Evolutionary conservation across 345 rosid genomes (phyloP).

Genomic region (Eucalyptus regnans): DNA sequence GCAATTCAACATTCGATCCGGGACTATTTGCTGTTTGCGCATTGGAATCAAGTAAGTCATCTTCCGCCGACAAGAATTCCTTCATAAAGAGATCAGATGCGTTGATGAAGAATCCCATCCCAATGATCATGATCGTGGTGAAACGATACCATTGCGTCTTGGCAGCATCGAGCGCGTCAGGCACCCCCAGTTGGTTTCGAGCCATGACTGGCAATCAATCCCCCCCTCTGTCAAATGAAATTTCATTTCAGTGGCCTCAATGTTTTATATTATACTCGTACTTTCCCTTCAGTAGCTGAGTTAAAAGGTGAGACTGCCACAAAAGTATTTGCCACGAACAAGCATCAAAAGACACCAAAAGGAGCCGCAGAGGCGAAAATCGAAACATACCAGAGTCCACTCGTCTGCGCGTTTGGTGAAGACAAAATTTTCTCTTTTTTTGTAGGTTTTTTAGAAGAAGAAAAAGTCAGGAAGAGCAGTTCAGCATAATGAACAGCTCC

Average conservation of each 20-base stretch:
- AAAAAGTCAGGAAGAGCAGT: too few species aligned
- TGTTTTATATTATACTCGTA: not conserved
- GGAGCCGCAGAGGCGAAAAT: not conserved
- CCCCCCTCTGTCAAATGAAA: not conserved
- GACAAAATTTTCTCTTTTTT: too few species aligned
- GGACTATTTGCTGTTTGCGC: too few species aligned
- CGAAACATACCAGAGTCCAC: not conserved
- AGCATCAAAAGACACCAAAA: not conserved
- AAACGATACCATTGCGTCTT: conserved; percentile 54
- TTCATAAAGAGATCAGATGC: conserved; percentile 45
- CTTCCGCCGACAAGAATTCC: too few species aligned
- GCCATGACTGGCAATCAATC: conserved; percentile 15
- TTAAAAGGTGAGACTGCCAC: not conserved
- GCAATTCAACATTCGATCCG: too few species aligned
- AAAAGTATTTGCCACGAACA: not conserved
- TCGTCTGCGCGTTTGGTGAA: not conserved
- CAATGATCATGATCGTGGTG: conserved; percentile 61
- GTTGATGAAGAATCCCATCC: conserved; percentile 87
- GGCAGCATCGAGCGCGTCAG: conserved; percentile 52
- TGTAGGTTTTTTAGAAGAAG: too few species aligned
- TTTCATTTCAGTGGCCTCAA: not conserved
- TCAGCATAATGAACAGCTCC: not conserved
- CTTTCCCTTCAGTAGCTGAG: not conserved
- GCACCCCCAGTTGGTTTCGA: conserved; percentile 24
- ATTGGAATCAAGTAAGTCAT: too few species aligned